These are phyloP conservation scores for Leccinellum albellum DNA, from an alignment of 768 basidiomycete genomes.

Conservation along the genomic window DNA sequence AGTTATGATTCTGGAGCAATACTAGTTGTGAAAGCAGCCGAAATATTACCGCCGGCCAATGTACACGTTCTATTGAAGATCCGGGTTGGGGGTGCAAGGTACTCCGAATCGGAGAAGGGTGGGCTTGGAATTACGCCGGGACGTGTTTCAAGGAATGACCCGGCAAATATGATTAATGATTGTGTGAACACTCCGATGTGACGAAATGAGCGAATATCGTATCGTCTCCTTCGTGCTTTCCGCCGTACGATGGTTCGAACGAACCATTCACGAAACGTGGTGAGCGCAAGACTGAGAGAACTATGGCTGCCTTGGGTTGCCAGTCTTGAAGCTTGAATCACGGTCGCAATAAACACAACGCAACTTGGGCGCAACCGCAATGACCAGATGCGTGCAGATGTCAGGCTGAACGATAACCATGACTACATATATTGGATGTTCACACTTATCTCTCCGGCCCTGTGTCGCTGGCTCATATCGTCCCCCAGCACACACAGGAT, in stretches of 20 bases:
- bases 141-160: conserved; percentile 20
- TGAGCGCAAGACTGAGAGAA: neutral
- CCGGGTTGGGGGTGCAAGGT: too few species aligned
- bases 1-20: neutral
- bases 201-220: neutral
- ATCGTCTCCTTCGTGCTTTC: neutral
- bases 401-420: conserved; percentile 15
- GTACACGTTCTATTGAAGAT: neutral
- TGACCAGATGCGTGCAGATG: neutral
- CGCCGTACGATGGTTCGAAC: neutral
- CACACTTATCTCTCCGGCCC: neutral
- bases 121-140: neutral
- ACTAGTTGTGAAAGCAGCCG: neutral
- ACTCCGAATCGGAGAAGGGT: conserved; percentile 1
- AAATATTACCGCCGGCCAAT: neutral
- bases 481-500: neutral
- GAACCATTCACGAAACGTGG: neutral
- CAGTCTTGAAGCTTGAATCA: neutral
- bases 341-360: conserved; percentile 5
- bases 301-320: neutral
- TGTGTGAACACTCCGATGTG: neutral
- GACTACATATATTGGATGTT: conserved; percentile 7
- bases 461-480: neutral
- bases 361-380: neutral
- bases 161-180: neutral